phyloP scores from a whole-genome alignment of 2,329 filamentous ascomycete genomes.

The Aureobasidium sp. region DNA sequence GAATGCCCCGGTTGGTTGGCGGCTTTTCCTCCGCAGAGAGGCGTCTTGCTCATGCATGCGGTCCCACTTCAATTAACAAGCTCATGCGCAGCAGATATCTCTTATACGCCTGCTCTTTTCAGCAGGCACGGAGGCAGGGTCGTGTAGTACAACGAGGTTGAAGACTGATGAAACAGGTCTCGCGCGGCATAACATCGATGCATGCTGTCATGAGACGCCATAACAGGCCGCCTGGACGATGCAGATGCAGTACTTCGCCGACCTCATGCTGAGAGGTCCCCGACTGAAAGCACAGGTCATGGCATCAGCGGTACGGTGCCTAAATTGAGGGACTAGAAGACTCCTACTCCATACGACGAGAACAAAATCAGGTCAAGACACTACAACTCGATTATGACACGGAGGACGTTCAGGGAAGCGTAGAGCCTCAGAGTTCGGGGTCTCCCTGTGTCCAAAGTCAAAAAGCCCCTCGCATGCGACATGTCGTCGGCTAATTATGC shows the following conservation, averaged over 20 bases:
- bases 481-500: not conserved
- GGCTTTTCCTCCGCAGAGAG: not conserved
- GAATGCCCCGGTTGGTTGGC: not conserved
- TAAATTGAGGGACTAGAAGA: not conserved
- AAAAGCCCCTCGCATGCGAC: not conserved
- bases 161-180: conserved; percentile 1
- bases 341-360: too few species aligned
- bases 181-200: not conserved
- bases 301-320: not conserved
- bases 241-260: not conserved
- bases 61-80: not conserved
- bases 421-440: not conserved
- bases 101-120: not conserved
- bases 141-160: not conserved
- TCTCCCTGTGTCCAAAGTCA: not conserved
- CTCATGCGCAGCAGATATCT: not conserved
- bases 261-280: not conserved
- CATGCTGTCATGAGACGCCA: not conserved
- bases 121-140: not conserved
- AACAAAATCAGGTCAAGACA: not conserved
- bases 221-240: not conserved
- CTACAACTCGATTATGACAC: not conserved
- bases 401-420: not conserved
- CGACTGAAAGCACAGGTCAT: not conserved
- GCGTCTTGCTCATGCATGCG: not conserved